Evolutionary conservation across 2,329 filamentous ascomycete species (phyloP).

Genomic region (Parasarocladium wereldwijsianum): DNA sequence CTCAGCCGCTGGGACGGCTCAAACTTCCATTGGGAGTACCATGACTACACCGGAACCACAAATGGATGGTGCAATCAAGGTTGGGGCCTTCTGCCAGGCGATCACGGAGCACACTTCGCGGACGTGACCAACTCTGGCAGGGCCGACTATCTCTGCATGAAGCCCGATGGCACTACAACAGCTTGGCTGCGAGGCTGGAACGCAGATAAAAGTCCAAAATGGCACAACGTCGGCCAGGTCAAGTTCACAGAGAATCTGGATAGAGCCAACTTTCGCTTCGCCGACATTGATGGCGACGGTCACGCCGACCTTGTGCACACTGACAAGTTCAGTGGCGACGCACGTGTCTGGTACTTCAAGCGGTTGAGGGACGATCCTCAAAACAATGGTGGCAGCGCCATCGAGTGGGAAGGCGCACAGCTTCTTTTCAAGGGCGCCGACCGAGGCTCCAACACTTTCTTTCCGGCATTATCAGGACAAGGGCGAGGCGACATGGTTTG

Average conservation of each 20-base stretch:
- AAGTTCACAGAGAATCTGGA: constrained; percentile 15
- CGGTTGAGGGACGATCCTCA: not conserved
- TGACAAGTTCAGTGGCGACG: constrained; percentile 6
- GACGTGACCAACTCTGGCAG: constrained; percentile 15
- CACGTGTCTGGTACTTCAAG: constrained; percentile 3
- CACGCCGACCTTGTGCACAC: constrained; percentile 3
- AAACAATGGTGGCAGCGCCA: constrained; percentile 1
- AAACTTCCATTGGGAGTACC: constrained; percentile 5
- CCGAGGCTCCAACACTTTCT: constrained; percentile 2
- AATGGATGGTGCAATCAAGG: constrained; percentile 10
- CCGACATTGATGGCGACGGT: constrained; percentile 20
- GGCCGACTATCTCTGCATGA: constrained; percentile 19
- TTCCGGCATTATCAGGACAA: constrained; percentile 3
- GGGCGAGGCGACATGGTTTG: constrained; percentile 5
- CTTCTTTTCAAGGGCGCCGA: not conserved
- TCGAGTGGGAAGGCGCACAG: constrained; percentile 1
- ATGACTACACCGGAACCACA: constrained; percentile 1
- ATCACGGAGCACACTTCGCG: constrained; percentile 16
- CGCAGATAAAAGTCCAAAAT: too few relatives aligned
- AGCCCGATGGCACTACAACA: constrained; percentile 11
- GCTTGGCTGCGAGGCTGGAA: constrained; percentile 9
- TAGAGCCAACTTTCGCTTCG: constrained; percentile 20
- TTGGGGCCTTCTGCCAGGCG: constrained; percentile 12
- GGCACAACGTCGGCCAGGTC: constrained; percentile 13
- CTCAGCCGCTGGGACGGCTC: constrained; percentile 10